Conservation (phyloP, 352 stramenopile species). For the Globisporangium alternatum region DNA sequence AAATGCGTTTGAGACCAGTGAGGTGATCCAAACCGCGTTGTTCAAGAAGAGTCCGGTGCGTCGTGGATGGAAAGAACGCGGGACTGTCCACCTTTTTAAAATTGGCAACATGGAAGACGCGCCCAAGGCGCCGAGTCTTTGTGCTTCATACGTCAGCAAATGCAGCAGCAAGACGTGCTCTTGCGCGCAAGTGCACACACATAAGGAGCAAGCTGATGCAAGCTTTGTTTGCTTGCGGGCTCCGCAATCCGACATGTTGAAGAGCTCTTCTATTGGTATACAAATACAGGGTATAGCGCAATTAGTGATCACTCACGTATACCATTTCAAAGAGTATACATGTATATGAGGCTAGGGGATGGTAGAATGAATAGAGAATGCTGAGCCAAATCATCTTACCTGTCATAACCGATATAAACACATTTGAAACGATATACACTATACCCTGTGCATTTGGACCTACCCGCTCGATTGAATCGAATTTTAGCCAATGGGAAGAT, state of each 20-base stretch:
- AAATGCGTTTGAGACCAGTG: neutral
- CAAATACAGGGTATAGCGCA: no score
- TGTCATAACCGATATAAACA: no score
- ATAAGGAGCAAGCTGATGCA: neutral
- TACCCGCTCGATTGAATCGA: neutral
- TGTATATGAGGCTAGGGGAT: no score
- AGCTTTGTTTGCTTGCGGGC: neutral
- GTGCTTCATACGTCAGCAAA: neutral
- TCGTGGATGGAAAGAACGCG: neutral
- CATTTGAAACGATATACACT: no score
- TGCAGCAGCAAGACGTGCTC: neutral
- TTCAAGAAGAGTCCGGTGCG: conserved; percentile 5
- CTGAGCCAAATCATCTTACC: no score
- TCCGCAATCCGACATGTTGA: conserved; percentile 1
- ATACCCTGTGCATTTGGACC: no score
- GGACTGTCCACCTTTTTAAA: neutral
- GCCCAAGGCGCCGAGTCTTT: neutral
- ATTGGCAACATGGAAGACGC: neutral
- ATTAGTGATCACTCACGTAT: no score
- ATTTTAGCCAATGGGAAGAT: neutral
- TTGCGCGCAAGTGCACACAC: neutral
- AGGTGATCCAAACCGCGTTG: neutral
- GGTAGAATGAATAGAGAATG: no score
- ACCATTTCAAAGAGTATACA: no score
- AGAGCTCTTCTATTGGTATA: no score